Conservation (phyloP, 441 rosid genomes). For the Pelargonium australe region DNA sequence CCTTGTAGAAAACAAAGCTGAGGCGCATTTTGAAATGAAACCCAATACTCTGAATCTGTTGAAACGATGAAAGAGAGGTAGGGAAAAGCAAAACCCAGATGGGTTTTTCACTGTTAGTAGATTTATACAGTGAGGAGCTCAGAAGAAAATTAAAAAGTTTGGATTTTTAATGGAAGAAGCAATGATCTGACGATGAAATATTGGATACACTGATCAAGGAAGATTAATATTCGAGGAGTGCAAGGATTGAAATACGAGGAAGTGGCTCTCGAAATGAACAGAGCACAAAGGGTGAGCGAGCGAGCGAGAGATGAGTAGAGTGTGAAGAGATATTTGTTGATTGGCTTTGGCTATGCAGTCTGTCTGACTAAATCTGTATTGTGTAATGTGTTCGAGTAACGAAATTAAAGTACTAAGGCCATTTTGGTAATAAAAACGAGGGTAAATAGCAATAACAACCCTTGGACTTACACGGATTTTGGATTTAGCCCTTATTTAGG, state of each 20-base stretch:
- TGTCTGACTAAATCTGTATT: constrained; percentile 5
- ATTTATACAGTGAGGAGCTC: not conserved
- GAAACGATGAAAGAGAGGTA: constrained; percentile 20
- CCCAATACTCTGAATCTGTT: constrained; percentile 35
- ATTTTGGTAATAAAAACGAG: constrained; percentile 22
- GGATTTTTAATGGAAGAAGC: too few relatives aligned
- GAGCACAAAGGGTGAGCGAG: not conserved
- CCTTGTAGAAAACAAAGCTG: constrained; percentile 33
- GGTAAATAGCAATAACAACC: too few relatives aligned
- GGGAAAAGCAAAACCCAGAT: constrained; percentile 26
- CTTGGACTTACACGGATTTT: too few relatives aligned
- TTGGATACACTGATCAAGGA: constrained; percentile 38
- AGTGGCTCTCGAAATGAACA: not conserved
- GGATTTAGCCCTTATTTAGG: too few relatives aligned
- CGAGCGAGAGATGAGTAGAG: constrained; percentile 3
- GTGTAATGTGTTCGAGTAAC: constrained; percentile 9
- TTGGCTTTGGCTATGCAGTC: constrained; percentile 28
- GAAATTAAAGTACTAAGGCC: constrained; percentile 17
- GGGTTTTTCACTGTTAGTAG: constrained; percentile 14
- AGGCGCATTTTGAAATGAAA: constrained; percentile 29
- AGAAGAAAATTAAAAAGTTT: too few relatives aligned
- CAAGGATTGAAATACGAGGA: constrained; percentile 16
- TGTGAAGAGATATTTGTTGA: constrained; percentile 37
- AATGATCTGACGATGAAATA: constrained; percentile 29
- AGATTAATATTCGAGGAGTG: constrained; percentile 28